A percentile compares a stretch with the other conserved stretches of the same genome.
phyloP scores from a whole-genome alignment of 805 yeast species.

The Candida peoriensis region DNA sequence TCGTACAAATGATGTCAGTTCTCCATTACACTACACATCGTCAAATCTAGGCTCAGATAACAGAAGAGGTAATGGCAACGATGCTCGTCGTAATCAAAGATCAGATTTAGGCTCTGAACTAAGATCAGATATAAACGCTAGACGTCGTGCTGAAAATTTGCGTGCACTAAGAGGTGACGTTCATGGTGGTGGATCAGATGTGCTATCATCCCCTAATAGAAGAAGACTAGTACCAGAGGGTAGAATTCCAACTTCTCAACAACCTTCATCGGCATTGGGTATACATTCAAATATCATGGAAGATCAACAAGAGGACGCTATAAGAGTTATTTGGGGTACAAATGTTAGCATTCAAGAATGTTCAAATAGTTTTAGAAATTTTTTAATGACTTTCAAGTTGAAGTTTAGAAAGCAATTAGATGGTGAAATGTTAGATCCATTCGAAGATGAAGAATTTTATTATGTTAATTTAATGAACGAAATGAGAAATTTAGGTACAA shows the following conservation, averaged over 20 bases:
- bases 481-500: slow-evolving; percentile 73
- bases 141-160: slow-evolving; percentile 40
- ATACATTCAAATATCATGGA: slow-evolving; percentile 20
- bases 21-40: slow-evolving; percentile 43
- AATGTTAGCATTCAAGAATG: slow-evolving; percentile 91
- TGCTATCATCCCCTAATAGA: slow-evolving; percentile 59
- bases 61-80: slow-evolving; percentile 12
- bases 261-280: slow-evolving; percentile 24
- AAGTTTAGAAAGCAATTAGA: slow-evolving; percentile 58
- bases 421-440: slow-evolving; percentile 31
- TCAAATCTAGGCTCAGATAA: slow-evolving; percentile 28
- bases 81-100: slow-evolving; percentile 8
- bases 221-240: slow-evolving; percentile 49
- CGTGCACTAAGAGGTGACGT: slow-evolving; percentile 72
- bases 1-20: slow-evolving; percentile 30
- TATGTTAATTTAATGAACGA: slow-evolving; percentile 69
- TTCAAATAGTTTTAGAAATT: slow-evolving; percentile 71
- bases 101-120: slow-evolving; percentile 33
- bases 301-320: slow-evolving; percentile 58
- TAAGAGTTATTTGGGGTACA: slow-evolving; percentile 97
- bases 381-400: slow-evolving; percentile 76
- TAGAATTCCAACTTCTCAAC: slow-evolving; percentile 8
- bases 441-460: slow-evolving; percentile 65
- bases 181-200: slow-evolving; percentile 63
- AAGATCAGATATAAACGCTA: slow-evolving; percentile 38